These are phyloP conservation scores for Grosmannia penicillata DNA, from an alignment of 2,329 filamentous ascomycete species.

Conservation along the genomic window DNA sequence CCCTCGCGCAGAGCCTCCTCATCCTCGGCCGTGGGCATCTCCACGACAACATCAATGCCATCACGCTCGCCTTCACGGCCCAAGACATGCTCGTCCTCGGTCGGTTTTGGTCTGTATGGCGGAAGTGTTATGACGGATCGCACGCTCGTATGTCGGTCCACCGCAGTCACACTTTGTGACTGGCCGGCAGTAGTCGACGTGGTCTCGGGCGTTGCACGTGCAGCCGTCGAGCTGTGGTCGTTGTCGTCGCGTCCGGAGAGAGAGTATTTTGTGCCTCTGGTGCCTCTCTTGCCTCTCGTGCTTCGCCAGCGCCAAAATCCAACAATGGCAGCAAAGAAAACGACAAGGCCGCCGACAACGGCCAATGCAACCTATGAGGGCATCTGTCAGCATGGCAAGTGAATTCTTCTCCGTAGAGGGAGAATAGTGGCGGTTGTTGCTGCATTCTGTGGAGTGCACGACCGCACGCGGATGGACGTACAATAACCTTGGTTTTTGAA, in stretches of 20 bases:
- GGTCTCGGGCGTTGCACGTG: background rate
- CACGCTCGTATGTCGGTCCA: constrained; percentile 74
- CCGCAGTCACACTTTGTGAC: constrained; percentile 18
- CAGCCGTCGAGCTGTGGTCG: constrained; percentile 5
- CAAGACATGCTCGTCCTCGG: constrained; percentile 66
- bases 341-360: background rate
- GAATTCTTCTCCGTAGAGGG: no score
- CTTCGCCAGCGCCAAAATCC: constrained; percentile 4
- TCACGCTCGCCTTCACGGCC: constrained; percentile 81
- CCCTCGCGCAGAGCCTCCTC: constrained; percentile 67
- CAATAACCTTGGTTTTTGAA: no score
- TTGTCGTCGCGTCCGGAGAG: constrained; percentile 14
- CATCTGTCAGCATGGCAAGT: background rate
- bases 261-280: constrained; percentile 8
- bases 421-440: no score
- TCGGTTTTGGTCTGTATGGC: constrained; percentile 59
- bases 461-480: no score
- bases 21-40: constrained; percentile 67
- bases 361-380: background rate
- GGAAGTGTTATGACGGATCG: constrained; percentile 92
- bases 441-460: no score
- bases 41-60: constrained; percentile 81
- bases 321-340: background rate
- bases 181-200: background rate
- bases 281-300: background rate